Base-by-base conservation (phyloP, 306 rosid genomes). In the Casuarina equisetifolia region DNA sequence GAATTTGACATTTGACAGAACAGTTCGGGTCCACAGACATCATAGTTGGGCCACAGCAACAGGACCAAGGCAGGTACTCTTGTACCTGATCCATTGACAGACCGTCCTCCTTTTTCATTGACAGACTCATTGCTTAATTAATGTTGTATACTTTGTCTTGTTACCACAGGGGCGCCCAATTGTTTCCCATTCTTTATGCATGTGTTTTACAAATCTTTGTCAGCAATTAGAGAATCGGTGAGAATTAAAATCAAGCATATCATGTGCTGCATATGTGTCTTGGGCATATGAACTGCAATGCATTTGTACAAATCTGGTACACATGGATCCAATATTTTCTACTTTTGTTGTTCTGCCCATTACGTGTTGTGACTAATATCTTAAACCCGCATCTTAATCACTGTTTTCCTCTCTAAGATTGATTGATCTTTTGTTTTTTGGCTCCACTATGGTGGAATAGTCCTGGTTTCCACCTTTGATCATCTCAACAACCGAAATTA, bases 221-320 rank as follows among this genome's bases (percentile, higher is more conserved):
- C 87, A 55, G 53, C 78, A 76, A 75, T 25, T 74, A 51, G n/a
- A 13, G 42, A 79, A 42, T 59, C 42, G 70, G 79, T 66, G 57
- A 45, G 78, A 76, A 80, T 74, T 72, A 20, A 74, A 46, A 42
- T 78, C 83, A 84, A 81, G 82, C 89, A 89, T 76, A 46, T 86
- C 90, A 89, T 84, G 90, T 83, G 87, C 82, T 52, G 57, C 58
- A 49, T 85, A 80, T 81, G 84, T 84, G 85, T 76, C 78, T 80
- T 68, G 77, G 82, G 59, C 73, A 76, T 72, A 76, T 71, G 75
- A 52, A 83, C 70, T 67, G 61, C 85, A 68, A 72, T 63, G 76
- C 74, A 53, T 76, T 67, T 62, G 79, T 82, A 81, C 83, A 79
- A 78, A 72, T 82, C 81, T 70, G 48, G 58, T 75, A 70, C 67